Evolutionary conservation across 169 alveolate genomes (phyloP).

Genomic region (Eimeria falciformis): DNA sequence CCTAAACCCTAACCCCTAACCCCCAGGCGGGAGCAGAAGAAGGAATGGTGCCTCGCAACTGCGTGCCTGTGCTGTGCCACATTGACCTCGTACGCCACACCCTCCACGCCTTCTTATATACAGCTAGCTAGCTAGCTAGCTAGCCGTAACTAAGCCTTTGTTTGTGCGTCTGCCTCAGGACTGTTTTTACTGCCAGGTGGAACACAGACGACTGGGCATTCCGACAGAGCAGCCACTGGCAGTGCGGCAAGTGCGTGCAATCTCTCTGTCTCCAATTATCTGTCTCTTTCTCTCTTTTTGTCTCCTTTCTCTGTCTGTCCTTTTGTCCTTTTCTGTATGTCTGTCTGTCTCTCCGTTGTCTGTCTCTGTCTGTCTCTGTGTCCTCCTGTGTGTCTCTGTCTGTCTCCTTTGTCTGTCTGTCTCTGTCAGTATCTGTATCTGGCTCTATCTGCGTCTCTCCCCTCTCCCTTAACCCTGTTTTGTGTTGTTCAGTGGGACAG

Average conservation of each 20-base stretch:
- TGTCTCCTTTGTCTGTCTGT: background rate
- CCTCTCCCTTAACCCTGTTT: too few relatives aligned
- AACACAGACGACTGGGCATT: constrained; percentile 75
- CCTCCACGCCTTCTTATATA: background rate
- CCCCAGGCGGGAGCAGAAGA: background rate
- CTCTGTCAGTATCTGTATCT: background rate
- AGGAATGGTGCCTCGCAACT: constrained; percentile 28
- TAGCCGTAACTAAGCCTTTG: background rate
- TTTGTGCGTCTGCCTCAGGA: constrained; percentile 77
- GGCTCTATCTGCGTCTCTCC: background rate
- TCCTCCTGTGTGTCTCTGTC: background rate
- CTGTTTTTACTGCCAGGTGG: constrained; percentile 79
- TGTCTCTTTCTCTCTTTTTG: background rate
- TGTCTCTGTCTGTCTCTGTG: too few relatives aligned
- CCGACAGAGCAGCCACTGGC: constrained; percentile 74
- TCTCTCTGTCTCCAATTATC: too few relatives aligned
- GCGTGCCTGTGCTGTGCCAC: constrained; percentile 39
- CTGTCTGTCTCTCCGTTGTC: too few relatives aligned
- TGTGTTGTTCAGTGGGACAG: constrained; percentile 73
- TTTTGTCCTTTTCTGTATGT: background rate
- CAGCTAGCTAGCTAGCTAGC: constrained; percentile 14
- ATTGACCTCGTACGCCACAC: constrained; percentile 4
- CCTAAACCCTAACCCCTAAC: constrained; percentile 25
- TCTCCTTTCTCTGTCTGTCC: background rate
- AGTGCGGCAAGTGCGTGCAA: constrained; percentile 73